Evolutionary conservation across 768 basidiomycete species (phyloP), one percentile per base, ranked within the genome.

Genomic region (Kwoniella shandongensis): DNA sequence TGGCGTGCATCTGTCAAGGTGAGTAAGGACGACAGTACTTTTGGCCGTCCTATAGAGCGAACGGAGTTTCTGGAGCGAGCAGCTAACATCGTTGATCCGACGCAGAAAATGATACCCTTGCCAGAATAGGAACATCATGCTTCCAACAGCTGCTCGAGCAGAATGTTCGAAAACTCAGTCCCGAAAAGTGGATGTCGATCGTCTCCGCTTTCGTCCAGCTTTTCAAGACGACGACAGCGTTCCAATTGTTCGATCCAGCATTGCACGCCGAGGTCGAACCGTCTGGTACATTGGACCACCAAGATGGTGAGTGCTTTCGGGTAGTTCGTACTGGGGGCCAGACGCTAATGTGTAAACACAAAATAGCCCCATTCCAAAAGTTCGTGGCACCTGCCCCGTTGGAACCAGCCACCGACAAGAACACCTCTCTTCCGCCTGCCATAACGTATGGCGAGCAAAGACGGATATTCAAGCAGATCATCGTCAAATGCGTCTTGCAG

Each of bases 1-100:
- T 90, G 75, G 86, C 96, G 35, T 99, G 96, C 77, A 97, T 99
- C 59, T 98, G 93, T 75, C 96, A 99, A 86, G 96, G 94, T 96
- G 63, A 45, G 83, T 48, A 18, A 11, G 11, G n/a, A 11, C 32
- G 45, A 47, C 40, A 41, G n/a, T 41, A 41, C 7, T 18, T 32
- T 32, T 6, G 32, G 32, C 6, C 7, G 40, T 22, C n/a, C 8
- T 17, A 40, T 6, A 44, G 15, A 18, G 13, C 6, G 40, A 17
- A 7, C 5, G 25, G 22, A 17, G n/a, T 25, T 17, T 20, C 30
- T 26, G 39, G 36, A 11, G 11, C 23, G 15, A 23, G 17, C 30
- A 25, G 44, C 22, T 45, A 11, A 26, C 38, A 18, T 23, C 41
- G 50, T 26, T 8, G 22, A 10, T 12, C 8, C 27, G 18, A 10